Conservation (phyloP, 192 early-diverging fungal genomes). For the Kickxella alabastrina region DNA sequence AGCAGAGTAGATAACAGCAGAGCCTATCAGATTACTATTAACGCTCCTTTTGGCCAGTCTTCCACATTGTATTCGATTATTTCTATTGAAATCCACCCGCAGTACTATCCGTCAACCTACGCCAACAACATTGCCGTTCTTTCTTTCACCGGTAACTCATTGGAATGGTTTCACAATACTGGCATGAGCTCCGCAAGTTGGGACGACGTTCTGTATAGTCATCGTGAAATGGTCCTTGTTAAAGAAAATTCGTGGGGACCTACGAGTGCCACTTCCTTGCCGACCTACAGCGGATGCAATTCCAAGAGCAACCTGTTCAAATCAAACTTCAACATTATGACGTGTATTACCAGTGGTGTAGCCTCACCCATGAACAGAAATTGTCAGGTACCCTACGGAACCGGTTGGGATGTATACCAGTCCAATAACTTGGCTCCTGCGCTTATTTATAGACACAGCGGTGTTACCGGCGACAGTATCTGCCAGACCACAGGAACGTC, state of each 20-base stretch:
- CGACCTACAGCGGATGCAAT: too few relatives aligned
- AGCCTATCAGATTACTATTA: conserved; percentile 21
- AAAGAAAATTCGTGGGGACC: too few relatives aligned
- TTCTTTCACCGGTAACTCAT: conserved; percentile 9
- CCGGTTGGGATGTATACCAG: conserved; percentile 29
- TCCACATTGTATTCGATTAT: conserved; percentile 7
- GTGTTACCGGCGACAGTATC: conserved; percentile 11
- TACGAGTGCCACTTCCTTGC: too few relatives aligned
- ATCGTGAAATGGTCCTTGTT: too few relatives aligned
- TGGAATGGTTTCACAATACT: too few relatives aligned
- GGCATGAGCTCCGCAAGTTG: too few relatives aligned
- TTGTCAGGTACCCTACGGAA: conserved; percentile 32
- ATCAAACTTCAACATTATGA: conserved; percentile 16
- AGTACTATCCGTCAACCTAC: conserved; percentile 18
- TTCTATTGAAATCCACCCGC: conserved; percentile 19
- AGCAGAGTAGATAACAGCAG: conserved; percentile 18
- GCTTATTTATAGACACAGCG: conserved; percentile 28
- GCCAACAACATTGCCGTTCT: conserved; percentile 41
- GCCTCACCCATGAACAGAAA: conserved; percentile 23
- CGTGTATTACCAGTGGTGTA: conserved; percentile 14
- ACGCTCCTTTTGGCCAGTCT: background rate
- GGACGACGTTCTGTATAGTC: too few relatives aligned
- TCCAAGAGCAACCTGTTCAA: conserved; percentile 28
- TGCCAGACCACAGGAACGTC: conserved; percentile 21
- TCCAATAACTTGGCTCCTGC: conserved; percentile 23